Evolutionary conservation across 208 protist genomes (phyloP).

Genomic region (Crithidia acanthocephali): DNA sequence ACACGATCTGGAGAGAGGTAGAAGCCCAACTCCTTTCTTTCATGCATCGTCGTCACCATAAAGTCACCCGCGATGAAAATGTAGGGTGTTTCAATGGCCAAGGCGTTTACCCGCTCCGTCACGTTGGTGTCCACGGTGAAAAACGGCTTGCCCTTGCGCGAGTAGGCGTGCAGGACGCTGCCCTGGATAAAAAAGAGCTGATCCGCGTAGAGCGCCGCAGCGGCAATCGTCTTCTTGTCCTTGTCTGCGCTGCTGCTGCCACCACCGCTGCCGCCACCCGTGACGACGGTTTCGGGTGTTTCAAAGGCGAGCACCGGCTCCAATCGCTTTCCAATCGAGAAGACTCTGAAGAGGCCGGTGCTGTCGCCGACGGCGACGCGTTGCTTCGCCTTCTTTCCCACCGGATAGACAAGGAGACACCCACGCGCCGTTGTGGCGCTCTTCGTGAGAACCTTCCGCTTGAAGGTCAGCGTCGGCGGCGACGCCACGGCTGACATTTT

Average conservation of each 20-base stretch:
- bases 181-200: constrained; percentile 85
- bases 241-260: constrained; percentile 7
- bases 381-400: constrained; percentile 69
- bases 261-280: constrained; percentile 1
- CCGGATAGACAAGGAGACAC: constrained; percentile 83
- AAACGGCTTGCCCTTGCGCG: constrained; percentile 82
- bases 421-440: constrained; percentile 42
- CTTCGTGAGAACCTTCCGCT: constrained; percentile 42
- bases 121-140: constrained; percentile 87
- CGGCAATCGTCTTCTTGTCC: constrained; percentile 52
- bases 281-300: constrained; percentile 35
- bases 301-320: constrained; percentile 59
- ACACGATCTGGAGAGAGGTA: constrained; percentile 89
- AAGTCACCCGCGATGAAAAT: constrained; percentile 87
- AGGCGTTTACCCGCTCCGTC: constrained; percentile 70
- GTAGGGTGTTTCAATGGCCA: constrained; percentile 80
- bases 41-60: constrained; percentile 79
- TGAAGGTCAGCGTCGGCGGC: constrained; percentile 27
- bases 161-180: constrained; percentile 76
- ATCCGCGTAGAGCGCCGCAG: constrained; percentile 71
- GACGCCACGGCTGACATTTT: constrained; percentile 18
- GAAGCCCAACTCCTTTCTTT: constrained; percentile 83
- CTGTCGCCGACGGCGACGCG: constrained; percentile 78
- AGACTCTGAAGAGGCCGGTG: constrained; percentile 59
- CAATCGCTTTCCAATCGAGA: constrained; percentile 58